Conservation (phyloP, 148 eudicot genomes). For the Polygonum aviculare region DNA sequence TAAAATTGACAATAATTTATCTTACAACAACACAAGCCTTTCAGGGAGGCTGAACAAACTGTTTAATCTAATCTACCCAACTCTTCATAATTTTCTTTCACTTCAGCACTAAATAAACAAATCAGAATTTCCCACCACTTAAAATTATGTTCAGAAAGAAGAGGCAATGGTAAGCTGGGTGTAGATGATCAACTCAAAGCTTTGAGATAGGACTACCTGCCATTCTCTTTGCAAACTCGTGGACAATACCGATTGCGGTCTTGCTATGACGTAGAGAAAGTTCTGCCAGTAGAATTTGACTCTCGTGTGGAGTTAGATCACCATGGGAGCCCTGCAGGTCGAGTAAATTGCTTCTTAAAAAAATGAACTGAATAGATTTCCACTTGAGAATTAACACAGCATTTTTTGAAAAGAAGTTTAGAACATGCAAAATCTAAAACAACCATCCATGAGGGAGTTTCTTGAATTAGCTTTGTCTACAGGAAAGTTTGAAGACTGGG, state of each 20-base stretch:
- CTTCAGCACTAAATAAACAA: background rate
- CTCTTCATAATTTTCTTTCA: background rate
- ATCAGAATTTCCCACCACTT: background rate
- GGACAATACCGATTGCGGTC: constrained; percentile 41
- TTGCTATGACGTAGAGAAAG: constrained; percentile 78
- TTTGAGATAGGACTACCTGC: constrained; percentile 26
- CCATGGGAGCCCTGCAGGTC: constrained; percentile 65
- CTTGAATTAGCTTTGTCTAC: background rate
- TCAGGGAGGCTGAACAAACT: background rate
- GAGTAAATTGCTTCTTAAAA: background rate
- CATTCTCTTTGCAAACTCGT: constrained; percentile 65
- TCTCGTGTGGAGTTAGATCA: constrained; percentile 59
- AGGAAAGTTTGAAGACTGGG: background rate
- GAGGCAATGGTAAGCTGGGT: no score
- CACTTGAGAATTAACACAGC: background rate
- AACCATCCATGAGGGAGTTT: background rate
- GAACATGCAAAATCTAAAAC: background rate
- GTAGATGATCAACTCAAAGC: constrained; percentile 28
- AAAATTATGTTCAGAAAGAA: background rate
- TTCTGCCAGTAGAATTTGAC: constrained; percentile 79
- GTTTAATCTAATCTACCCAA: background rate
- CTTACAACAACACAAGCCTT: constrained; percentile 1
- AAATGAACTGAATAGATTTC: background rate
- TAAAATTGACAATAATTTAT: background rate
- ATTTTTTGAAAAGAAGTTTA: background rate